phyloP scores from a whole-genome alignment of 495 filamentous ascomycete genomes.

The Penicillium desertorum region DNA sequence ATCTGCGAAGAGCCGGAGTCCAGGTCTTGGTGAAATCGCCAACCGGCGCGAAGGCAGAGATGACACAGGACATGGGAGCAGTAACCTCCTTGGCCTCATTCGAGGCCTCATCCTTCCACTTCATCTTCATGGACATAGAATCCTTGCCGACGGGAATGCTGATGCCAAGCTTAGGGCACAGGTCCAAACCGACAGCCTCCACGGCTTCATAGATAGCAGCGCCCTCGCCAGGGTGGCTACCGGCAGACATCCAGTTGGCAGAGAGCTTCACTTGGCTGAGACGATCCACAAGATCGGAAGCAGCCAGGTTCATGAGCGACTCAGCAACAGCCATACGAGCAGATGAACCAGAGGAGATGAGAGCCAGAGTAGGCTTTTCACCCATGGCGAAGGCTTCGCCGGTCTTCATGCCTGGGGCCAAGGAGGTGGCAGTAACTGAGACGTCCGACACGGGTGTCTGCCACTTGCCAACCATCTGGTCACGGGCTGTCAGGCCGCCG shows the following conservation, averaged over 20 bases:
- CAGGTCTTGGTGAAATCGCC: conserved; percentile 79
- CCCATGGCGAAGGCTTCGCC: conserved; percentile 98
- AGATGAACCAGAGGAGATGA: conserved; percentile 91
- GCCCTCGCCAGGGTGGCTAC: conserved; percentile 89
- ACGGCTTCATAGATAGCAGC: conserved; percentile 94
- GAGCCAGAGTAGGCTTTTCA: conserved; percentile 84
- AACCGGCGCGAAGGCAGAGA: conserved; percentile 86
- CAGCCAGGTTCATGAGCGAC: conserved; percentile 86
- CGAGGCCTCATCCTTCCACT: conserved; percentile 76
- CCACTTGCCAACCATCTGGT: conserved; percentile 97
- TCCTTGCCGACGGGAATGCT: conserved; percentile 97
- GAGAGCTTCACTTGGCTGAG: conserved; percentile 79
- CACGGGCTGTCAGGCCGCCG: conserved; percentile 80
- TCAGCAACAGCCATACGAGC: conserved; percentile 96
- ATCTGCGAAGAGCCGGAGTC: conserved; percentile 82
- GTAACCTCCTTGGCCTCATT: conserved; percentile 79
- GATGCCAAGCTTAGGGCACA: conserved; percentile 79
- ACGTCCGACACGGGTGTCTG: conserved; percentile 94
- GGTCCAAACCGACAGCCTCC: conserved; percentile 86
- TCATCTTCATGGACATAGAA: conserved; percentile 98
- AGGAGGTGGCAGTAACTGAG: conserved; percentile 81
- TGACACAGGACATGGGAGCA: conserved; percentile 83
- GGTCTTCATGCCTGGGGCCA: conserved; percentile 67
- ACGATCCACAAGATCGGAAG: conserved; percentile 76
- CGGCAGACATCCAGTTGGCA: conserved; percentile 98